Evolutionary conservation across 2,329 filamentous ascomycete species (phyloP), one percentile per base, ranked within the genome.

Genomic region (Diplodia mutila): DNA sequence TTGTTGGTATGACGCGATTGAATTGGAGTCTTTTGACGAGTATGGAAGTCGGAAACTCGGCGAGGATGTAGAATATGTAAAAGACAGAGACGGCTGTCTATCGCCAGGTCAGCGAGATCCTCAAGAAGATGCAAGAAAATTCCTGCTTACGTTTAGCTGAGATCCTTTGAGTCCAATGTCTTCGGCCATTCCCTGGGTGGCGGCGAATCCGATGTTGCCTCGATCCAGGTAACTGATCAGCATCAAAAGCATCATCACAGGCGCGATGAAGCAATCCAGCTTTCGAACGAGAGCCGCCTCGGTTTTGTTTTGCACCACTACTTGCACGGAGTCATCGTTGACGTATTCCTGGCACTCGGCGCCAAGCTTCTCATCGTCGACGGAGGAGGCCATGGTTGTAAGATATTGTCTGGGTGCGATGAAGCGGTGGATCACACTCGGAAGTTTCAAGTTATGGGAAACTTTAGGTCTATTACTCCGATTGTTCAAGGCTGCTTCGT

Each of bases 181-280:
- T 5, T 68, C 66, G 18, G 72, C 73, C 76, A 77, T 78, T 1
- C 75, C 75, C 51, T 76, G 75, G 1, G 75, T 77, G 4, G 76
- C 75, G 8, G 76, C 75, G 66, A 77, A 77, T 1, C 76, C 74
- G 48, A 78, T 78, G 48, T 78, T 78, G 0, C 75, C 75, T 48
- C 75, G 68, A 63, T 78, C 76, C 4, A 78, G 70, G 68, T 78
- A 78, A 55, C 71, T 73, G 27, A 77, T 77, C 29, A 78, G 67
- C 73, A 76, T 76, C 9, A 77, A 69, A 37, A 77, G 68, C 73
- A 77, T 76, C 74, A 78, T 76, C 32, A 78, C 75, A 1, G 76
- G 76, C 4, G 75, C 76, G 51, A 78, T 72, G 48, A 72, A 77
- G 65, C 71, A 71, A 53, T 78, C 76, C 32, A 78, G 70, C 61